phyloP scores from a whole-genome alignment of 495 filamentous ascomycete species.

The Hyaloscypha finlandica region DNA sequence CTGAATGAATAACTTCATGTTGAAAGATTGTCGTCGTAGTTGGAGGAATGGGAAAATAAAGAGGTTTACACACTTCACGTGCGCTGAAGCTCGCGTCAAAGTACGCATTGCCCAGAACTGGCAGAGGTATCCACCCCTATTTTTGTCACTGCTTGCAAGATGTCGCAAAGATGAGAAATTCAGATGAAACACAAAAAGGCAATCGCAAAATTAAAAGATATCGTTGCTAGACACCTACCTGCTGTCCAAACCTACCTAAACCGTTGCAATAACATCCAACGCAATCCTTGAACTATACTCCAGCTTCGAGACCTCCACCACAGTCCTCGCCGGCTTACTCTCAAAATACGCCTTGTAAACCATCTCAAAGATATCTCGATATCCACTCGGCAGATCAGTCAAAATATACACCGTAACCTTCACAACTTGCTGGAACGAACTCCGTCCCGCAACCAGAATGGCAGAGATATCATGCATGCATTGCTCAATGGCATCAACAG shows the following conservation, averaged over 20 bases:
- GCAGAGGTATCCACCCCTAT: neutral
- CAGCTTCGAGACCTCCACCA: constrained; percentile 4
- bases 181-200: neutral
- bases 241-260: neutral
- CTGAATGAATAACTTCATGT: no score
- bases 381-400: neutral
- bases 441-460: neutral
- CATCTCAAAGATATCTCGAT: constrained; percentile 1
- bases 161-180: neutral
- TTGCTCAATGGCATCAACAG: constrained; percentile 8
- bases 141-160: no score
- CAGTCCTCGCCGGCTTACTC: constrained; percentile 7
- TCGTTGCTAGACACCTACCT: neutral
- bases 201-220: neutral
- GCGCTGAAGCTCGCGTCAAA: no score
- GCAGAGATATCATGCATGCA: constrained; percentile 13
- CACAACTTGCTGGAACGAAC: constrained; percentile 5
- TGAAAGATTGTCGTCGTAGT: no score
- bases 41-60: no score
- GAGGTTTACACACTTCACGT: no score
- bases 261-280: constrained; percentile 2
- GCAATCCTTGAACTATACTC: neutral
- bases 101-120: no score
- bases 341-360: constrained; percentile 13
- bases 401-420: constrained; percentile 4